Conservation (phyloP, 352 stramenopile genomes). For the Thalassiosira delicatula region DNA sequence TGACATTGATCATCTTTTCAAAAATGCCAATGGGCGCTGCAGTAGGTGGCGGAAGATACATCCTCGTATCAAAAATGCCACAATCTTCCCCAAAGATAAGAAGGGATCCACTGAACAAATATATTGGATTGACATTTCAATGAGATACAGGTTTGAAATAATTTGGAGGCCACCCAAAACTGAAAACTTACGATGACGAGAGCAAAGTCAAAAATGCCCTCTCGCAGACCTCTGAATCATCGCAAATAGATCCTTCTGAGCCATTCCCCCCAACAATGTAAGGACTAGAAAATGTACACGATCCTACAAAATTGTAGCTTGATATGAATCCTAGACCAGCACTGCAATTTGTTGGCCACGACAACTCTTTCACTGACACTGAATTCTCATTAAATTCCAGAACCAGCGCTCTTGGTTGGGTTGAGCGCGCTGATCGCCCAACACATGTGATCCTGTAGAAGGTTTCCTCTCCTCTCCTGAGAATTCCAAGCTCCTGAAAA, state of each 20-base stretch:
- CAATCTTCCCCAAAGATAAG: constrained; percentile 72
- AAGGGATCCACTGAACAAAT: constrained; percentile 65
- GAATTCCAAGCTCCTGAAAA: constrained; percentile 77
- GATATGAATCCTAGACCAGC: constrained; percentile 64
- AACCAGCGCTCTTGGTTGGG: constrained; percentile 67
- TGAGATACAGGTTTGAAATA: too few species aligned
- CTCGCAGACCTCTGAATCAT: constrained; percentile 56
- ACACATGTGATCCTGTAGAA: constrained; percentile 76
- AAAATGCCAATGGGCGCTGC: constrained; percentile 68
- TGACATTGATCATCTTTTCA: constrained; percentile 80
- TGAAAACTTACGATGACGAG: constrained; percentile 34
- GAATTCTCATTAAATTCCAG: constrained; percentile 80
- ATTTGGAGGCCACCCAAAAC: neutral
- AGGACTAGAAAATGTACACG: constrained; percentile 72
- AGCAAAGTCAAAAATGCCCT: constrained; percentile 69
- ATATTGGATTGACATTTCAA: too few species aligned
- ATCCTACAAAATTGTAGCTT: constrained; percentile 70
- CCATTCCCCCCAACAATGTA: constrained; percentile 48
- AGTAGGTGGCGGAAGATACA: neutral
- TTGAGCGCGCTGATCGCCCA: constrained; percentile 63
- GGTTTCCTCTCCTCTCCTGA: constrained; percentile 40
- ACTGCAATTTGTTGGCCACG: constrained; percentile 51
- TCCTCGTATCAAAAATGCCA: neutral
- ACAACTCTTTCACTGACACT: constrained; percentile 69
- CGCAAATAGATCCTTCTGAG: constrained; percentile 30